phyloP scores from a whole-genome alignment of 805 yeast species.

The Wickerhamiella parazyma region DNA sequence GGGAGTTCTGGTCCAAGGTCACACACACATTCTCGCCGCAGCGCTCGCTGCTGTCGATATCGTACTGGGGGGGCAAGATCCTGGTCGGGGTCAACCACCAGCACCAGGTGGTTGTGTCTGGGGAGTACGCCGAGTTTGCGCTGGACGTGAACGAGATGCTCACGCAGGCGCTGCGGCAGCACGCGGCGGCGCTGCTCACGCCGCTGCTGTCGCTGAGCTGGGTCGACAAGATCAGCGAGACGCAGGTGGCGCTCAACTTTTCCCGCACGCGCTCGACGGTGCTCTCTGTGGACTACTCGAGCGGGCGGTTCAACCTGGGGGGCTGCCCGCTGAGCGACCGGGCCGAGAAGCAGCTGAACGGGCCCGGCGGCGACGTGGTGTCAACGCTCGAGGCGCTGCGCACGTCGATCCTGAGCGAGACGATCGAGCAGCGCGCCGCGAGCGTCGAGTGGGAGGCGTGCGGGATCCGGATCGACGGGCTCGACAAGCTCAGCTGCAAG shows the following conservation, averaged over 20 bases:
- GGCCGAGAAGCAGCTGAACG: slow-evolving; percentile 15
- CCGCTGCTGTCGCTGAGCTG: slow-evolving; percentile 13
- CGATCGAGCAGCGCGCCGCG: slow-evolving; percentile 37
- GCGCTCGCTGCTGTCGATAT: slow-evolving; percentile 38
- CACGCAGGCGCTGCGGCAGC: slow-evolving; percentile 16
- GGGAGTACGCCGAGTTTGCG: not conserved
- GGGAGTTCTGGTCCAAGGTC: slow-evolving; percentile 44
- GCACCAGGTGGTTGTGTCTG: slow-evolving; percentile 18
- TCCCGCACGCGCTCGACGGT: slow-evolving; percentile 21
- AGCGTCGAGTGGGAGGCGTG: slow-evolving; percentile 61
- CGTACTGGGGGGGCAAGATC: slow-evolving; percentile 42
- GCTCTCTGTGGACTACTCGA: slow-evolving; percentile 19
- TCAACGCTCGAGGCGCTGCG: slow-evolving; percentile 34
- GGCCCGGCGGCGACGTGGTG: slow-evolving; percentile 12
- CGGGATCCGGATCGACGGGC: slow-evolving; percentile 40
- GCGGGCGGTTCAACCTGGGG: slow-evolving; percentile 17
- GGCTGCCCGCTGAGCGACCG: slow-evolving; percentile 12
- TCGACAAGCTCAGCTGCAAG: slow-evolving; percentile 23
- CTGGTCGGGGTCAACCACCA: slow-evolving; percentile 43
- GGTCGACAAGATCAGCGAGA: slow-evolving; percentile 10
- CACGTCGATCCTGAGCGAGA: slow-evolving; percentile 36
- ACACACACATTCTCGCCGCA: slow-evolving; percentile 43
- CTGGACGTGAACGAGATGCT: slow-evolving; percentile 9
- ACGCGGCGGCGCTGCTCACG: slow-evolving; percentile 12
- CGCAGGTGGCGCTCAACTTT: slow-evolving; percentile 8